phyloP scores from a whole-genome alignment of 495 filamentous ascomycete genomes.

The Hypoxylon trugodes region DNA sequence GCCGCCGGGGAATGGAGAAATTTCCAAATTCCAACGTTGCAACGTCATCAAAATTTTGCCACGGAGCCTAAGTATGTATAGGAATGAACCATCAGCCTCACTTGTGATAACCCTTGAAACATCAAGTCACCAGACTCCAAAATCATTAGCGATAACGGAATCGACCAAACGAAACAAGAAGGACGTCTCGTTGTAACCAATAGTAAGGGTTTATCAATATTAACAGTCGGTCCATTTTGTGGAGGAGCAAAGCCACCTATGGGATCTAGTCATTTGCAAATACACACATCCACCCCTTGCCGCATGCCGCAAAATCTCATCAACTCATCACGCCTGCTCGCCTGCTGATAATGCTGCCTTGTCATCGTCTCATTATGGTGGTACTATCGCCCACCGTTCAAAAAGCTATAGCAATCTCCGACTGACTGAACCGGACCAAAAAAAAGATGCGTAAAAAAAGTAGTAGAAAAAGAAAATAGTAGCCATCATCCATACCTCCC shows the following conservation, averaged over 20 bases:
- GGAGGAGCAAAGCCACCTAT: constrained; percentile 28
- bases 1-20: background rate
- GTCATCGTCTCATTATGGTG: constrained; percentile 41
- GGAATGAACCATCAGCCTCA: constrained; percentile 20
- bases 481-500: constrained; percentile 28
- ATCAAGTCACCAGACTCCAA: no score
- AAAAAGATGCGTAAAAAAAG: constrained; percentile 17
- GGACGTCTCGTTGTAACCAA: background rate
- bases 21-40: background rate
- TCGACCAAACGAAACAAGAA: background rate
- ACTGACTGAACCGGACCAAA: constrained; percentile 31
- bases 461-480: constrained; percentile 25
- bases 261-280: constrained; percentile 40
- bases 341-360: constrained; percentile 34
- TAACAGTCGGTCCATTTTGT: constrained; percentile 37
- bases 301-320: constrained; percentile 27
- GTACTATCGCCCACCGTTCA: constrained; percentile 23
- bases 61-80: background rate
- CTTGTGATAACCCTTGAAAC: background rate
- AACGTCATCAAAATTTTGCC: constrained; percentile 24
- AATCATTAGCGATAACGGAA: constrained; percentile 3
- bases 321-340: constrained; percentile 19
- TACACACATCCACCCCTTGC: constrained; percentile 1
- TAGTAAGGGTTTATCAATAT: constrained; percentile 23
- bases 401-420: constrained; percentile 39